Evolutionary conservation across 225 moss, liverwort and hornwort species (phyloP).

Genomic region (Antitrichia curtipendula): DNA sequence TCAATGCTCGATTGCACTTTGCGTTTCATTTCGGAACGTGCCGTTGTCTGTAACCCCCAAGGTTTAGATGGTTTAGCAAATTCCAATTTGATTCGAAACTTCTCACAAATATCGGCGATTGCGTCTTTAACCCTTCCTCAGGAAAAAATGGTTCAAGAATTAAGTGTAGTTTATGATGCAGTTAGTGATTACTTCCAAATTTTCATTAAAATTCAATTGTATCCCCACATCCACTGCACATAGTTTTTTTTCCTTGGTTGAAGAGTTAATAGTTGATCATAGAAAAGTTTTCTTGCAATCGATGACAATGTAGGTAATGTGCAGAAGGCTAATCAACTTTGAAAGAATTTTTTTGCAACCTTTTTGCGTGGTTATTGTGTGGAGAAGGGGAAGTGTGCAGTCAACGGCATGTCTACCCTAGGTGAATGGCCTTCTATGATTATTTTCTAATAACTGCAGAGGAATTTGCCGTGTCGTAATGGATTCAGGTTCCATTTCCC

Average conservation of each 20-base stretch:
- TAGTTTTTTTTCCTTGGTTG: not conserved
- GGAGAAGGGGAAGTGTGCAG: not conserved
- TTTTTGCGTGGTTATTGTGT: not conserved
- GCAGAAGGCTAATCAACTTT: not conserved
- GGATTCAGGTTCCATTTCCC: slow-evolving; percentile 59
- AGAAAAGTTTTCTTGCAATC: not conserved
- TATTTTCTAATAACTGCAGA: not conserved
- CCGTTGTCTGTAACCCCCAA: not conserved
- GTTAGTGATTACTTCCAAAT: not conserved
- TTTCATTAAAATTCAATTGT: not conserved
- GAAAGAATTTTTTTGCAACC: not conserved
- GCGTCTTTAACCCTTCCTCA: not conserved
- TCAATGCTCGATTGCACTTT: not conserved
- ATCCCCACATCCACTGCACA: not conserved
- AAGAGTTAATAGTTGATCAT: not conserved
- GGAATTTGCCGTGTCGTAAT: not conserved
- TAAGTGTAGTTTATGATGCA: not conserved
- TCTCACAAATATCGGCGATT: not conserved
- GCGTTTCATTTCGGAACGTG: not conserved
- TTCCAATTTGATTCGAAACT: not conserved
- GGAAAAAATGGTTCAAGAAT: not conserved
- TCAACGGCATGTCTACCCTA: not conserved
- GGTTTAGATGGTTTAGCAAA: not conserved
- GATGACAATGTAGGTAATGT: not conserved
- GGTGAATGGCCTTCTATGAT: not conserved